Percentiles rank a stretch among this genome's conserved stretches.
Evolutionary conservation across 208 protist genomes (phyloP).

Genomic region (Polymyxa betae): DNA sequence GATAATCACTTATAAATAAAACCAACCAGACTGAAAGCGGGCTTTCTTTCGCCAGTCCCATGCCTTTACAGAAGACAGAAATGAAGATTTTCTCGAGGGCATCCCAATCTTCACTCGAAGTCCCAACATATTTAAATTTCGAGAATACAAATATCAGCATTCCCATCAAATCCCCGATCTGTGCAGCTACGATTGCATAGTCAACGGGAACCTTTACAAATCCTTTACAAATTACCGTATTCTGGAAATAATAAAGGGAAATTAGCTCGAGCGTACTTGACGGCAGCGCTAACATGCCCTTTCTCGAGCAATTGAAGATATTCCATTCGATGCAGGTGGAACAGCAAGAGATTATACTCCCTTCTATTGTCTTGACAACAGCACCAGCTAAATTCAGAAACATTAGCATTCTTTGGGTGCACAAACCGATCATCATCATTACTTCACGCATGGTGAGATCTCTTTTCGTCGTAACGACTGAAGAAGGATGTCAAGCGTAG

Average conservation of each 20-base stretch:
- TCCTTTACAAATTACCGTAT: background rate
- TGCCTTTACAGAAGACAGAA: background rate
- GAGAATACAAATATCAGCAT: constrained; percentile 2
- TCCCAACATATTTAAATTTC: background rate
- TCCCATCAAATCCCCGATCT: constrained; percentile 1
- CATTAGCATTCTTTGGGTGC: background rate
- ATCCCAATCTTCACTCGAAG: background rate
- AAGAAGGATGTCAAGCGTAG: background rate
- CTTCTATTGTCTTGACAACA: background rate
- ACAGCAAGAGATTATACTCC: background rate
- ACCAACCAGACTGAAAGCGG: constrained; percentile 3
- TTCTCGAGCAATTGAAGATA: background rate
- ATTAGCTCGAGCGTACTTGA: background rate
- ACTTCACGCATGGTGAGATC: background rate
- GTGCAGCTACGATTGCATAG: background rate
- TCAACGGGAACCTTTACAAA: background rate
- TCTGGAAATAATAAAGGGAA: background rate
- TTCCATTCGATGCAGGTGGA: constrained; percentile 16
- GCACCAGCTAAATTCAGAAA: background rate
- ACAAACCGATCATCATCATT: background rate
- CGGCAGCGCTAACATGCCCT: background rate
- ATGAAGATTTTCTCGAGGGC: background rate
- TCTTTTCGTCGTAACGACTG: background rate
- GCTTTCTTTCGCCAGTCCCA: constrained; percentile 22
- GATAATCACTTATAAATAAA: background rate